Evolutionary conservation across 495 filamentous ascomycete genomes (phyloP).

Genomic region (Neurospora sp.): DNA sequence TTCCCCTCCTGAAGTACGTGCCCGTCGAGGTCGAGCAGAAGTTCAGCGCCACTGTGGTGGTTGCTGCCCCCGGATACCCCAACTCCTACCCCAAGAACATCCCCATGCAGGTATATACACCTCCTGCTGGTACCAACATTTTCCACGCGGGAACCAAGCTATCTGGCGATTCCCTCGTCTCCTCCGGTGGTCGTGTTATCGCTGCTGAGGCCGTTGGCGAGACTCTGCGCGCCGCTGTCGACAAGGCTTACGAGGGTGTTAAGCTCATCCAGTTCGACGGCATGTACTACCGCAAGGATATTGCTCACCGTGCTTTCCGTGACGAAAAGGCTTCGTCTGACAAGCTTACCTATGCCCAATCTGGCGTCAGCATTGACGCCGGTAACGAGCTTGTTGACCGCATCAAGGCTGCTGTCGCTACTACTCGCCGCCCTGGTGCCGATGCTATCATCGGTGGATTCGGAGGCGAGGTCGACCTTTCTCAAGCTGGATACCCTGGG

Average conservation of each 20-base stretch:
- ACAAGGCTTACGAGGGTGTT: constrained; percentile 73
- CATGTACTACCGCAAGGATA: constrained; percentile 91
- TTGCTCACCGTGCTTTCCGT: constrained; percentile 63
- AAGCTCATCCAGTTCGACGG: constrained; percentile 71
- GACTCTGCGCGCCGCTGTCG: constrained; percentile 65
- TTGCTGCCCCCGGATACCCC: constrained; percentile 92
- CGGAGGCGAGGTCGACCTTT: constrained; percentile 77
- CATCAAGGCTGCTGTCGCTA: constrained; percentile 74
- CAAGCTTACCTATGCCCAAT: constrained; percentile 80
- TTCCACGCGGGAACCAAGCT: constrained; percentile 90
- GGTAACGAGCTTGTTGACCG: constrained; percentile 83
- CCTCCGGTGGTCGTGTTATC: constrained; percentile 83
- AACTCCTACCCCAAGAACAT: constrained; percentile 74
- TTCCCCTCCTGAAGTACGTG: constrained; percentile 60
- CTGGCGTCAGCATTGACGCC: constrained; percentile 85
- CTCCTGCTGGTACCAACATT: constrained; percentile 48
- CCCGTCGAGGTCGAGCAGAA: constrained; percentile 54
- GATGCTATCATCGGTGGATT: constrained; percentile 92
- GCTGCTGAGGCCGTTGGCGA: constrained; percentile 74
- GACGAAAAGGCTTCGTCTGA: constrained; percentile 23
- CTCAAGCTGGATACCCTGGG: constrained; percentile 60
- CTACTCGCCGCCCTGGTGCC: constrained; percentile 73
- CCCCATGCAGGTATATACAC: constrained; percentile 47
- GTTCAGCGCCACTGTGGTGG: constrained; percentile 84
- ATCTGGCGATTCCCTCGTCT: constrained; percentile 48